phyloP scores from a whole-genome alignment of 148 eudicot species.

The Oxyria digyna region DNA sequence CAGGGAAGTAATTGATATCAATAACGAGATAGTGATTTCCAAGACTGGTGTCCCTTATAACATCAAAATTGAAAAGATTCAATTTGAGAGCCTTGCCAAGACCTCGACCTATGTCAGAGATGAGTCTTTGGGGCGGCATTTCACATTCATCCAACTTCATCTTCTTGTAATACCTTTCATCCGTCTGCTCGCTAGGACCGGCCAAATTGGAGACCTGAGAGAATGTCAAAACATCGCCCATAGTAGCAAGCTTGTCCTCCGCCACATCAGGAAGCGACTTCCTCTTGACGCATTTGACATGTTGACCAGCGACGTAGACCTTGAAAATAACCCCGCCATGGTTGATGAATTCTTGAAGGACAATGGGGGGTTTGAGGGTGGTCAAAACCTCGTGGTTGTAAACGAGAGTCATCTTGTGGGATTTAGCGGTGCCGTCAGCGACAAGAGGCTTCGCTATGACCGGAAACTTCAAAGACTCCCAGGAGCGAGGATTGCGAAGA shows the following conservation, averaged over 20 bases:
- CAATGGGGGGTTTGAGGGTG: slow-evolving; percentile 48
- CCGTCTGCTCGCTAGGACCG: slow-evolving; percentile 20
- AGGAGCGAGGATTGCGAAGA: slow-evolving; percentile 19
- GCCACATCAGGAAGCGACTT: slow-evolving; percentile 58
- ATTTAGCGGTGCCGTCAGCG: slow-evolving; percentile 58
- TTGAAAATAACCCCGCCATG: slow-evolving; percentile 75
- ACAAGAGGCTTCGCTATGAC: slow-evolving; percentile 64
- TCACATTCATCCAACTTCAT: slow-evolving; percentile 41
- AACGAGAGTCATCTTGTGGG: slow-evolving; percentile 61
- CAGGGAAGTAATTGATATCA: slow-evolving; percentile 89
- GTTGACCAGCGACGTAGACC: slow-evolving; percentile 60
- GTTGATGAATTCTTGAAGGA: slow-evolving; percentile 66
- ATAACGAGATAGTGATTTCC: slow-evolving; percentile 71
- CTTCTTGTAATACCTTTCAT: slow-evolving; percentile 37
- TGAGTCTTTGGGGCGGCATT: slow-evolving; percentile 47
- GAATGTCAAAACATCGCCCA: slow-evolving; percentile 39
- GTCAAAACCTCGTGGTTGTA: slow-evolving; percentile 31
- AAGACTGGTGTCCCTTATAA: slow-evolving; percentile 47
- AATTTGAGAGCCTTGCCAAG: slow-evolving; percentile 34
- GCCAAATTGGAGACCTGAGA: slow-evolving; percentile 63
- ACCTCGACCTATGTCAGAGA: slow-evolving; percentile 34
- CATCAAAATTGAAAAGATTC: slow-evolving; percentile 59
- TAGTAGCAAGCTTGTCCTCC: slow-evolving; percentile 30
- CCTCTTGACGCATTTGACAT: slow-evolving; percentile 61
- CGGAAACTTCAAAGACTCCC: slow-evolving; percentile 42